These are phyloP conservation scores for Pyrenochaeta sp. DNA, from an alignment of 2,329 filamentous ascomycete genomes.

Conservation along the genomic window DNA sequence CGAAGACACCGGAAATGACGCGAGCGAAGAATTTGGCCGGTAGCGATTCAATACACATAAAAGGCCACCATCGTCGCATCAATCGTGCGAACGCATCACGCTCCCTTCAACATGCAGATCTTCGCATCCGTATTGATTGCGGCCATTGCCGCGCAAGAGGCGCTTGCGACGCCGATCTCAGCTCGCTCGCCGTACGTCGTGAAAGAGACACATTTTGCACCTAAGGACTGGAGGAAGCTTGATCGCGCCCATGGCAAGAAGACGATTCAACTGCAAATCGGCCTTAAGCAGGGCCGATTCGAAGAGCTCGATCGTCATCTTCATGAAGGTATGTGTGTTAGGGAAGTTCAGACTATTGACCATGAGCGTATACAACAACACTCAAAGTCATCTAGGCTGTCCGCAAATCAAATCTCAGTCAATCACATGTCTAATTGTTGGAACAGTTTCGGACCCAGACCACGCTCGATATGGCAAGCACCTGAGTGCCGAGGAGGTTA, in stretches of 20 bases:
- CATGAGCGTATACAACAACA: background rate
- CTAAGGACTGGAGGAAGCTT: slow-evolving; percentile 60
- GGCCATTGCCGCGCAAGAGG: slow-evolving; percentile 36
- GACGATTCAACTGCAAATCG: slow-evolving; percentile 65
- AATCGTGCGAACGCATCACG: background rate
- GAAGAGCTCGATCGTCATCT: slow-evolving; percentile 65
- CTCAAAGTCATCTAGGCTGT: background rate
- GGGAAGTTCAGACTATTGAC: too few relatives aligned
- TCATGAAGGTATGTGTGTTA: slow-evolving; percentile 53
- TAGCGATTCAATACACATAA: background rate
- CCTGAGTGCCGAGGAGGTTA: slow-evolving; percentile 61
- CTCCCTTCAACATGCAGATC: slow-evolving; percentile 13
- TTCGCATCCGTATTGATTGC: slow-evolving; percentile 32
- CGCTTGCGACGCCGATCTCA: slow-evolving; percentile 48
- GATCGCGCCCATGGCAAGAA: slow-evolving; percentile 58
- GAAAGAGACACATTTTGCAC: slow-evolving; percentile 65
- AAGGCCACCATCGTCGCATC: background rate
- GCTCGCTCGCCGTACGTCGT: slow-evolving; percentile 58
- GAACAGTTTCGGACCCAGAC: slow-evolving; percentile 49
- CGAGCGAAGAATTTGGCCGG: too few relatives aligned
- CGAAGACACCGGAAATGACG: too few relatives aligned
- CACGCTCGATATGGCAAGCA: slow-evolving; percentile 65
- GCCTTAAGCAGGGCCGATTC: slow-evolving; percentile 66
- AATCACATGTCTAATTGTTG: background rate
- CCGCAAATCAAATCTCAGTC: background rate